Evolutionary conservation across 345 rosid genomes (phyloP).

Genomic region (Citrus inodora): DNA sequence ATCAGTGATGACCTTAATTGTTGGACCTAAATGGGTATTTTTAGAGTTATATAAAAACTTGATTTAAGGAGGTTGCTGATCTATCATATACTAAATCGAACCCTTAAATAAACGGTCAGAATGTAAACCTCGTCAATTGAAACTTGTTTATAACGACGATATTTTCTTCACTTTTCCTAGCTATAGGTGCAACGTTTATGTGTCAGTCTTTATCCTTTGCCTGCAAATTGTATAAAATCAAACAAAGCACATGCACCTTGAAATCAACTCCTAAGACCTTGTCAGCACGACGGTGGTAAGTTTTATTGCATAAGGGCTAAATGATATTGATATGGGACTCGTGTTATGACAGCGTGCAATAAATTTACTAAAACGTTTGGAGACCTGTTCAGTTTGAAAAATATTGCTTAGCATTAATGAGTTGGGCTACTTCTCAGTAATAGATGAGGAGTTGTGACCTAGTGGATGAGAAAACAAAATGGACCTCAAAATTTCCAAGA

Average conservation of each 20-base stretch:
- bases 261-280: not conserved
- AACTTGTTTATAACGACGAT: no score
- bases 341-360: slow-evolving; percentile 20
- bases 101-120: no score
- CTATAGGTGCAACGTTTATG: no score
- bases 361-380: slow-evolving; percentile 10
- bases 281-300: slow-evolving; percentile 9
- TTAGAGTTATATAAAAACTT: no score
- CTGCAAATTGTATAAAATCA: not conserved
- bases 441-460: slow-evolving; percentile 14
- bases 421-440: slow-evolving; percentile 6
- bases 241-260: not conserved
- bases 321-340: slow-evolving; percentile 4
- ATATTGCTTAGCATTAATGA: slow-evolving; percentile 15
- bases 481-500: not conserved
- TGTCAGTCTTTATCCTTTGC: not conserved
- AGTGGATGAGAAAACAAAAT: slow-evolving; percentile 12
- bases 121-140: no score
- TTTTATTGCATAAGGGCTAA: not conserved
- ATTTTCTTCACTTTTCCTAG: no score
- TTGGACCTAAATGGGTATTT: no score
- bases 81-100: no score
- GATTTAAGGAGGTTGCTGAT: no score
- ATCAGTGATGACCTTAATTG: no score
- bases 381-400: slow-evolving; percentile 15